Base-by-base conservation (phyloP, 2,329 filamentous ascomycete species). In the Ophiostoma montium region DNA sequence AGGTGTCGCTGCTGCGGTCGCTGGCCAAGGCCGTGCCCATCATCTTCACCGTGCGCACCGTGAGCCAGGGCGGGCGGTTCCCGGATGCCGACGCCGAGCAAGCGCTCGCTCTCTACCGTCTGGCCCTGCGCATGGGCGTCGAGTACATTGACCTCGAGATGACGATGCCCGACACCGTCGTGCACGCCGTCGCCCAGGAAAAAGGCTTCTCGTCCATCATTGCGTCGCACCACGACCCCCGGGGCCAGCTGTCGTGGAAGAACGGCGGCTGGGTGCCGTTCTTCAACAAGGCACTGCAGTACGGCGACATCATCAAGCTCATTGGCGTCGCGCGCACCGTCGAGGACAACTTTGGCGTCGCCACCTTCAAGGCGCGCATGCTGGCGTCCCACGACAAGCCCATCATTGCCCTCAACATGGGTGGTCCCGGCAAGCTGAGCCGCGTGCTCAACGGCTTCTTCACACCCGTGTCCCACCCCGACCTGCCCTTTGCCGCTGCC, bases 361-460 rank as follows among this genome's bases (percentile, higher is more conserved):
- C 80, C 36, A 77, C 76, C 45, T 98, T 98, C 75, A 89, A 86
- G 68, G 67, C 73, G 19, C 82, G 77, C 68, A 88, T 89, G 66
- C 70, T 78, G 35, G 70, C 74, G 21, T 76, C 84, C 1, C 84
- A 94, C 60, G 73, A 83, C 48, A 79, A 80, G n/a, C 90, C 89
- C 1, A 68, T 98, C 49, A 95, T 98, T 57, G 87, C 85, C 1
- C 84, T 98, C 62, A 98, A 98, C 66, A 96, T 98, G 90, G 89
- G 90, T 30, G 71, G 78, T 44, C 70, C 77, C 23, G 92, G 92
- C 45, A 92, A 95, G 67, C 74, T 95, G 38, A 95, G 87, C 60
- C 82, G 92, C 32, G 82, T 98, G 41, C 70, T 94, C 51, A 98
- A 98, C 65, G 73, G 76, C 30, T 96, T 96, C 70, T 79, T 98